Conservation (phyloP, 2,329 filamentous ascomycete genomes). For the Venturiaceae sp. region DNA sequence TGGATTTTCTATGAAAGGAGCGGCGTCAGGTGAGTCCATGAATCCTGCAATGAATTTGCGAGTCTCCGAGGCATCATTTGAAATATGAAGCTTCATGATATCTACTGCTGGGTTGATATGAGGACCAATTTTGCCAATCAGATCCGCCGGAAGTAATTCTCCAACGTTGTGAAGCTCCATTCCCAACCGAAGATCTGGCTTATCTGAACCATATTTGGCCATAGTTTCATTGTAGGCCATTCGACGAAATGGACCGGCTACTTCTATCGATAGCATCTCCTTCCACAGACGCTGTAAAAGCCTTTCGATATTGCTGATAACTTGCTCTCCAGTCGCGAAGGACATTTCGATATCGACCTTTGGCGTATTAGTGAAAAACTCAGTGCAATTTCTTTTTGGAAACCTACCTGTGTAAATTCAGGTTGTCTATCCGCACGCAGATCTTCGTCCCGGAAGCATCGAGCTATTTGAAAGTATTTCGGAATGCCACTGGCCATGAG, state of each 20-base stretch:
- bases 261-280: slow-evolving; percentile 33
- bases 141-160: slow-evolving; percentile 50
- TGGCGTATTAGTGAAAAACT: not conserved
- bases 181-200: slow-evolving; percentile 76
- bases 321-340: slow-evolving; percentile 62
- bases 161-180: slow-evolving; percentile 59
- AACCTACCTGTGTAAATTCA: slow-evolving; percentile 77
- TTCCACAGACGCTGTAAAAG: slow-evolving; percentile 48
- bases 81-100: slow-evolving; percentile 56
- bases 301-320: slow-evolving; percentile 51
- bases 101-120: slow-evolving; percentile 64
- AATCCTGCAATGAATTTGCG: slow-evolving; percentile 57
- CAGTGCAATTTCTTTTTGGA: not conserved
- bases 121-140: slow-evolving; percentile 66
- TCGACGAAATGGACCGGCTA: slow-evolving; percentile 40
- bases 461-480: slow-evolving; percentile 85
- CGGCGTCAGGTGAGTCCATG: slow-evolving; percentile 54
- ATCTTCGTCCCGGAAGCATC: slow-evolving; percentile 93
- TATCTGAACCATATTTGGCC: slow-evolving; percentile 74
- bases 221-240: slow-evolving; percentile 72
- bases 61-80: slow-evolving; percentile 42
- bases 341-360: slow-evolving; percentile 90
- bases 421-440: slow-evolving; percentile 85
- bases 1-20: slow-evolving; percentile 54
- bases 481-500: slow-evolving; percentile 83